Conservation (phyloP, 1,284 basidiomycete genomes). For the Sporisorium reilianum region DNA sequence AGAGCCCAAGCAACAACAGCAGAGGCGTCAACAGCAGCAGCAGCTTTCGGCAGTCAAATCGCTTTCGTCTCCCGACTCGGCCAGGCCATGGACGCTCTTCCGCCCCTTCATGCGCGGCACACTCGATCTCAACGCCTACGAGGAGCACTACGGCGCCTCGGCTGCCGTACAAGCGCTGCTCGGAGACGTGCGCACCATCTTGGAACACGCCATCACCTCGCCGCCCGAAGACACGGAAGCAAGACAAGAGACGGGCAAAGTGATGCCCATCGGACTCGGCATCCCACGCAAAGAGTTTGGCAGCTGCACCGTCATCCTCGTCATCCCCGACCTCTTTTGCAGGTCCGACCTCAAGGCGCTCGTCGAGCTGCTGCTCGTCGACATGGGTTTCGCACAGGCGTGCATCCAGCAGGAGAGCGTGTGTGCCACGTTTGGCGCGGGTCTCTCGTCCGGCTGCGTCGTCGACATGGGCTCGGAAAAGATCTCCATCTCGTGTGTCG, state of each 20-base stretch:
- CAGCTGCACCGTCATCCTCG: conserved; percentile 82
- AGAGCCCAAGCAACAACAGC: conserved; percentile 39
- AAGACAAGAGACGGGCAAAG: conserved; percentile 42
- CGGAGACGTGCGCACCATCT: conserved; percentile 58
- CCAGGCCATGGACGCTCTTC: conserved; percentile 62
- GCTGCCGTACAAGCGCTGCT: conserved; percentile 58
- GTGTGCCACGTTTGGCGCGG: conserved; percentile 93
- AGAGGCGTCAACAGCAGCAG: conserved; percentile 37
- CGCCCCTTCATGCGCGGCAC: conserved; percentile 61
- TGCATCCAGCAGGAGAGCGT: conserved; percentile 76
- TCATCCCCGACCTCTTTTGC: conserved; percentile 93
- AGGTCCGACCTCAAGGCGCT: conserved; percentile 84
- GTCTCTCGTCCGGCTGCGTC: conserved; percentile 92
- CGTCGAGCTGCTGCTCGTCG: conserved; percentile 79
- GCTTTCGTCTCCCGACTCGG: conserved; percentile 33
- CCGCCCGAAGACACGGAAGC: conserved; percentile 50
- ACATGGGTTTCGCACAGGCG: conserved; percentile 75
- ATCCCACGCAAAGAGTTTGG: conserved; percentile 41
- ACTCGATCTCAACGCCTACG: conserved; percentile 61
- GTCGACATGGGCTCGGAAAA: conserved; percentile 90
- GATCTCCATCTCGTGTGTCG: conserved; percentile 91
- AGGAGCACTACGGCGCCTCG: conserved; percentile 56
- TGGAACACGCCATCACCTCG: conserved; percentile 61
- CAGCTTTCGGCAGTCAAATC: conserved; percentile 28
- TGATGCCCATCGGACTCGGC: conserved; percentile 57